Percentiles rank a stretch among this genome's conserved stretches.
Evolutionary conservation across 1,284 basidiomycete species (phyloP).

Genomic region (Apiotrichum gracile): DNA sequence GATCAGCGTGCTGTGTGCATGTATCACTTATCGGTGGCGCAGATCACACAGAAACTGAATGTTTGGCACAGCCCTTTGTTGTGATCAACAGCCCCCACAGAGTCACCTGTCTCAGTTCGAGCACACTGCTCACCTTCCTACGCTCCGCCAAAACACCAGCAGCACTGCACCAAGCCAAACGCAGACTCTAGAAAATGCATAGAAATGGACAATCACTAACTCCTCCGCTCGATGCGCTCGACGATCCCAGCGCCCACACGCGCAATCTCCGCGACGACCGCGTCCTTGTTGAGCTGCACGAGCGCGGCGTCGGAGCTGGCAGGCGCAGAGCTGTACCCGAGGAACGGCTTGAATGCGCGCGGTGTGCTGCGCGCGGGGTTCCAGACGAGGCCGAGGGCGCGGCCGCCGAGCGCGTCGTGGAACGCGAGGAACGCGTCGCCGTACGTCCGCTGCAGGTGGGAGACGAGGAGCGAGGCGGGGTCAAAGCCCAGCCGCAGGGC

Average conservation of each 20-base stretch:
- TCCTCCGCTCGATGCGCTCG: constrained; percentile 45
- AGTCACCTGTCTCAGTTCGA: too few relatives aligned
- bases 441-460: constrained; percentile 65
- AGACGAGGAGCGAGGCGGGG: constrained; percentile 63
- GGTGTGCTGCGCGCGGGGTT: constrained; percentile 56
- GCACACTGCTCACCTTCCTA: too few relatives aligned
- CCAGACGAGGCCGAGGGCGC: constrained; percentile 77
- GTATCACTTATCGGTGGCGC: too few relatives aligned
- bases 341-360: constrained; percentile 70
- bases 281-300: constrained; percentile 66
- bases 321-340: constrained; percentile 62
- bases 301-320: constrained; percentile 49
- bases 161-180: too few relatives aligned
- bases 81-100: too few relatives aligned
- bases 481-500: constrained; percentile 55
- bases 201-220: background rate
- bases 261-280: constrained; percentile 70
- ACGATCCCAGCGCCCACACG: constrained; percentile 71
- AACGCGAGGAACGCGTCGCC: constrained; percentile 76
- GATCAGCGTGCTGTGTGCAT: too few relatives aligned
- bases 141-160: too few relatives aligned
- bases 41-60: too few relatives aligned
- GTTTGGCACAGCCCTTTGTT: too few relatives aligned
- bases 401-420: constrained; percentile 75
- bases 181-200: background rate